These are phyloP conservation scores for Arthrinium puccinioides DNA, from an alignment of 2,329 filamentous ascomycete species.

Conservation along the genomic window DNA sequence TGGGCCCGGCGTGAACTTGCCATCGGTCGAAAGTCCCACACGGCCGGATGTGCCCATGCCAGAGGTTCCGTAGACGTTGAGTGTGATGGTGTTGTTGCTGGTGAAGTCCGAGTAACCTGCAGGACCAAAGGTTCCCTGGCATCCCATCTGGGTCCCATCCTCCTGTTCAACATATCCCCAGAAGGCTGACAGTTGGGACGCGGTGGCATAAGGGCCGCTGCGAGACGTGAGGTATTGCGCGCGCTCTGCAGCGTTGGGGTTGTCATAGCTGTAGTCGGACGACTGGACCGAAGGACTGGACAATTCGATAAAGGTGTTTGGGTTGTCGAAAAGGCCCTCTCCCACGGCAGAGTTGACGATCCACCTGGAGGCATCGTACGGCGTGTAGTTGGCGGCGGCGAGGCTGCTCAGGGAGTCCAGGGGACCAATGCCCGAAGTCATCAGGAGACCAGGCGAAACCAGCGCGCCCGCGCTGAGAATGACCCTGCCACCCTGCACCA, in stretches of 20 bases:
- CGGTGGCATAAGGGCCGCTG: constrained; percentile 45
- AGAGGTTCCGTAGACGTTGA: constrained; percentile 51
- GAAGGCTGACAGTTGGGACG: constrained; percentile 44
- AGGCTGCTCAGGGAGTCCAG: constrained; percentile 13
- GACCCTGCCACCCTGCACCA: constrained; percentile 17
- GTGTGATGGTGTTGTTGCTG: constrained; percentile 39
- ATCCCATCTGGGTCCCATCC: constrained; percentile 32
- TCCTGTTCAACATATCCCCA: constrained; percentile 38
- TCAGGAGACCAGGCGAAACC: constrained; percentile 23
- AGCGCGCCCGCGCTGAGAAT: constrained; percentile 29
- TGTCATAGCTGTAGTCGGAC: constrained; percentile 37
- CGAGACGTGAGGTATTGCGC: constrained; percentile 38
- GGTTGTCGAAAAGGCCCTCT: constrained; percentile 45
- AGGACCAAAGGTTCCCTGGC: constrained; percentile 47
- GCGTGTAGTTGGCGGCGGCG: constrained; percentile 9
- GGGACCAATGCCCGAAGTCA: constrained; percentile 31
- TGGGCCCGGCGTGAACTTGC: constrained; percentile 33
- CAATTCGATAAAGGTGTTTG: constrained; percentile 46
- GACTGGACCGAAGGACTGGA: constrained; percentile 33
- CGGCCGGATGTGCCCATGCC: constrained; percentile 41
- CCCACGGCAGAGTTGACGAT: constrained; percentile 42
- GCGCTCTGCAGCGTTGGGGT: constrained; percentile 32
- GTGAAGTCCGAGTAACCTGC: constrained; percentile 33
- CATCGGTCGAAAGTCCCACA: constrained; percentile 32
- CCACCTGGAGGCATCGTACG: constrained; percentile 29